Base-by-base conservation (phyloP, 2,329 filamentous ascomycete species). In the Alternaria brassicicola region DNA sequence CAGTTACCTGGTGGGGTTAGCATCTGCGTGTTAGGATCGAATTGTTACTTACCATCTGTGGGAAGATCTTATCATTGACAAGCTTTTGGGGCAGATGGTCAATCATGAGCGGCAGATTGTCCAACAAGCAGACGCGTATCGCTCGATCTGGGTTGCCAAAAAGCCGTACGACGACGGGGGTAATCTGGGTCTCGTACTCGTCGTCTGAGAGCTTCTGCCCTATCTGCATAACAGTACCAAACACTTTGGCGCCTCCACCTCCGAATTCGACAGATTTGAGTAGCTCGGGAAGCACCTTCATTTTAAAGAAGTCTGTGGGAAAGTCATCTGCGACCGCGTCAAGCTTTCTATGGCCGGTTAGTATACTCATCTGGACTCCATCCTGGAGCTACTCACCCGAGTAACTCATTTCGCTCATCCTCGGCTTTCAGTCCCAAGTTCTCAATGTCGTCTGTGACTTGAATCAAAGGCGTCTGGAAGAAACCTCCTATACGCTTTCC, bases 261-360 rank as follows among this genome's bases (percentile, higher is more conserved):
- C 95, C 95, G 76, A 97, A 99, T 72, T 99, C 95, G n/a, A 98
- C 93, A 0, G 93, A 97, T 74, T 98, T 99, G n/a, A 99, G 84
- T 28, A 99, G 82, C 74, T 99, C 95, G 0, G 95, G 95, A 8
- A 99, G 83, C 3, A 99, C 88, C 73, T 98, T 99, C 85, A 96
- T 91, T 75, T 96, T 96, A 83, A 98, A 97, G 77, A 97, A 99
- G 59, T 98, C 95, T 73, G 97, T 94, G 0, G 95, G 95, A 61
- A 98, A 97, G 76, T 99, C 93, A 66, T 97, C 92, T 0, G 92
- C 90, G 5, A 97, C 84, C 59, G 90, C 85, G 65, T 96, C 92
- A 6, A 99, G 85, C 70, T 96, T 92, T 65, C 82, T 85, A 56
- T 62, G 8, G 25, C 2, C 1, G 17, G 39, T 73, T 25, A 72